Evolutionary conservation across 2,329 filamentous ascomycete genomes (phyloP), one percentile per base, ranked within the genome.

Genomic region (Magnaporthales sp.): DNA sequence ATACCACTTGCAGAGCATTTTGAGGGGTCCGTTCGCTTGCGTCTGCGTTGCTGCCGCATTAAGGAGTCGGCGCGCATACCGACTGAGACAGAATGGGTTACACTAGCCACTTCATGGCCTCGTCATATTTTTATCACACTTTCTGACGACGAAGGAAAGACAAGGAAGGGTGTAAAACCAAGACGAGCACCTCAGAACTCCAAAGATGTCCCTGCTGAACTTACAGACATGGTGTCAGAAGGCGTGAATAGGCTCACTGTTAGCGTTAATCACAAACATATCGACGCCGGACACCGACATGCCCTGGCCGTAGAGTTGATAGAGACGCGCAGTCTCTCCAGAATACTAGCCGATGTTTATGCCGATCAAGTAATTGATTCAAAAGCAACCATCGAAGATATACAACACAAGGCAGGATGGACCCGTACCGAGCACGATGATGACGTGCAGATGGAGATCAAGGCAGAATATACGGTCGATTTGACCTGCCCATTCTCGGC

Each of bases 141-240:
- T 68, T 96, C 97, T 71, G 80, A 76, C 0, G 73, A 77, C 54
- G 54, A 58, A 4, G 54, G 54, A 24, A 58, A 10, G 13, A 58
- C 54, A 8, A 58, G 54, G 0, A 54, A 32, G 32, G 79, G 86
- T 11, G 74, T 92, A 19, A 79, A 81, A 27, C 75, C 86, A 10
- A 85, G 89, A 56, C 85, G 90, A 30, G 92, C 91, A 71, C 75
- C 86, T 0, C 89, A 95, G 68, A 85, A 93, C 72, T 89, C 88
- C 11, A 91, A 89, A 70, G 91, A 96, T 71, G 76, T 92, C 9
- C 89, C 93, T 0, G 80, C 91, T 6, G 92, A 97, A 70, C 79
- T 97, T 27, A 93, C 92, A 0, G 75, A 85, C 10, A 68, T 77
- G 24, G 70, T 96, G 5, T 74, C 72, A 9, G 70, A 77, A 19